Evolutionary conservation across 768 basidiomycete genomes (phyloP).

Genomic region (Pisolithus tinctorius): DNA sequence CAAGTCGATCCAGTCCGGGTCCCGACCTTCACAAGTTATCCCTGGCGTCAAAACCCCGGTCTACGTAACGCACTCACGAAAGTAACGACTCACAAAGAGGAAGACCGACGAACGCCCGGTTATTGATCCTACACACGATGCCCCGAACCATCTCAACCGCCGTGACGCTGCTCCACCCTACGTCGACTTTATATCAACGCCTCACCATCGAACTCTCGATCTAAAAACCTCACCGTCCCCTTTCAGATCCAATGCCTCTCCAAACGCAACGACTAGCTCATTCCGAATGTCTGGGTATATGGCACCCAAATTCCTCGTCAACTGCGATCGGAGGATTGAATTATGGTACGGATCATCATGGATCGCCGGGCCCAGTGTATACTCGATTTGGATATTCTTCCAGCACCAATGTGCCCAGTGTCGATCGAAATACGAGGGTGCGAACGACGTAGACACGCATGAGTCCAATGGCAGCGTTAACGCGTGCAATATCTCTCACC

Average conservation of each 20-base stretch:
- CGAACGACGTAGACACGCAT: background rate
- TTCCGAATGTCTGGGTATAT: conserved; percentile 37
- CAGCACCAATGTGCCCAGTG: background rate
- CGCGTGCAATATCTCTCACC: background rate
- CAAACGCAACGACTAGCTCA: conserved; percentile 37
- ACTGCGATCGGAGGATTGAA: conserved; percentile 18
- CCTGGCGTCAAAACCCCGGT: background rate
- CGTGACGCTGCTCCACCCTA: conserved; percentile 36
- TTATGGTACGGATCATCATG: conserved; percentile 25
- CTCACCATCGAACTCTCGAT: no score
- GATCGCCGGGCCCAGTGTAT: background rate
- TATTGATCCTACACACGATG: conserved; percentile 36
- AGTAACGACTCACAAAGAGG: conserved; percentile 35
- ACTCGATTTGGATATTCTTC: background rate
- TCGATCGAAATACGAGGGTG: conserved; percentile 24
- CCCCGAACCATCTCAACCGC: conserved; percentile 20
- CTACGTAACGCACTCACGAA: background rate
- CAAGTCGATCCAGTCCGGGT: conserved; percentile 30
- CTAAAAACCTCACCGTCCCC: conserved; percentile 8
- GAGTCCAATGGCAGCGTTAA: no score
- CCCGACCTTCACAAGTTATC: conserved; percentile 26
- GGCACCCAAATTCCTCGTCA: conserved; percentile 32
- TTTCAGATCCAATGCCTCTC: conserved; percentile 27
- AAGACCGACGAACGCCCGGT: conserved; percentile 43
- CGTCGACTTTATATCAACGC: no score